phyloP scores from a whole-genome alignment of 176 grass and related monocot species.

The Musa acuminata region DNA sequence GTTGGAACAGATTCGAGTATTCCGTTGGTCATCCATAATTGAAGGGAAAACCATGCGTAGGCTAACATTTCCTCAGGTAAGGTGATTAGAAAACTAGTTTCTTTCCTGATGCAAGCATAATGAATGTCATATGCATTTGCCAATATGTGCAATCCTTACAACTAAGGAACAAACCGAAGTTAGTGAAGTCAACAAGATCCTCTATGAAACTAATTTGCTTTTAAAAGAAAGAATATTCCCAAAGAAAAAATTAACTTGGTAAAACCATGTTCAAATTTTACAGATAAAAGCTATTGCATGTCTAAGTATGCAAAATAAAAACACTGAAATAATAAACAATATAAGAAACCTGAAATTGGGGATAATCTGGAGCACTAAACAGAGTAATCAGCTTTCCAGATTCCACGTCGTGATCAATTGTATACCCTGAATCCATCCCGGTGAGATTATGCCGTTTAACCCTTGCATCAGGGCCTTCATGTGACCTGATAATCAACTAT shows the following conservation, averaged over 20 bases:
- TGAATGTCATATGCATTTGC: no score
- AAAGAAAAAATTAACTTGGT: neutral
- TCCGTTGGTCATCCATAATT: neutral
- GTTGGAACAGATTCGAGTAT: neutral
- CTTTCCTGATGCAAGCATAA: neutral
- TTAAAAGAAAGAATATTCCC: neutral
- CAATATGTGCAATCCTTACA: no score
- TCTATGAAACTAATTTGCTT: neutral
- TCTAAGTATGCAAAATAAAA: neutral
- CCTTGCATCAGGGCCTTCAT: conserved; percentile 97
- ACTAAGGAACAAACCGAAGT: neutral
- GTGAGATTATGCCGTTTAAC: conserved; percentile 64
- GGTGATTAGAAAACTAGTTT: neutral
- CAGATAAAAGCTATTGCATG: neutral
- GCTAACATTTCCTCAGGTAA: neutral
- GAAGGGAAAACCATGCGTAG: neutral
- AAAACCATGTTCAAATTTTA: neutral
- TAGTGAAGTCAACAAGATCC: neutral
- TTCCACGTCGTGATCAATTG: conserved; percentile 80
- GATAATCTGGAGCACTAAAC: conserved; percentile 95
- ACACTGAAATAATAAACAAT: neutral
- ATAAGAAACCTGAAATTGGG: conserved; percentile 76
- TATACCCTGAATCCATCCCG: conserved; percentile 94
- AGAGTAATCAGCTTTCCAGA: conserved; percentile 84
- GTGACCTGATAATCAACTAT: conserved; percentile 99